Base-by-base conservation (phyloP, 202 grass and related monocot genomes). In the Dendrocalamus latiflorus region DNA sequence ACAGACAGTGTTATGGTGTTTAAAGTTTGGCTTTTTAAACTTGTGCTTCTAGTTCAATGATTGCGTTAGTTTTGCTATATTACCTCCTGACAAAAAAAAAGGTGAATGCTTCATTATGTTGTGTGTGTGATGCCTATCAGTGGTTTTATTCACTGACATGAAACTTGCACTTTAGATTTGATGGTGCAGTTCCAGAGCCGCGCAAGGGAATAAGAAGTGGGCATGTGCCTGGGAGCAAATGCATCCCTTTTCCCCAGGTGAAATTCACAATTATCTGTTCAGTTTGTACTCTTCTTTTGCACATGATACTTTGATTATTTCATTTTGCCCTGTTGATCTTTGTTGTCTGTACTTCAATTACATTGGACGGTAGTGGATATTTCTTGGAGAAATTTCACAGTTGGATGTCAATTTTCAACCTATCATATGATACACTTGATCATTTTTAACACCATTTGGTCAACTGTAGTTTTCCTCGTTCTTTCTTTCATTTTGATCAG, bases 221-320 rank as follows among this genome's bases (percentile, higher is more conserved):
- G 12, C 96, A 98, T 83, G 89, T 98, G 58, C 96, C 96, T 76
- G 91, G 93, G 50, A 98, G 91, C 79, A 98, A 95, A 92, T 98
- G 96, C 8, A 81, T 98, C 78, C 96, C 96, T 72, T 98, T 95
- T 80, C 26, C 76, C 24, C 87, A 95, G 93, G 96, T 93, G 83
- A 63, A 73, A 66, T n/a, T 62, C 80, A 9, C 64, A 53, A 59
- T 54, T 41, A 64, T 30, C 18, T 9, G 50, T 18, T 68, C 41
- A 66, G 22, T 30, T 42, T 77, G 33, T 79, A 54, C 70, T 25
- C 58, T 69, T 82, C 15, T 70, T 65, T 65, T 45, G 20, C 17
- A 16, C 18, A 77, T 34, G 38, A 77, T 41, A 62, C 14, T 76
- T 13, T 63, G 17, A 39, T 58, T 57, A 47, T 11, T 72, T 58